Percentiles rank a stretch among this genome's conserved stretches.
These are phyloP conservation scores for Venturiaceae sp. DNA, from an alignment of 2,329 filamentous ascomycete genomes.

Conservation along the genomic window DNA sequence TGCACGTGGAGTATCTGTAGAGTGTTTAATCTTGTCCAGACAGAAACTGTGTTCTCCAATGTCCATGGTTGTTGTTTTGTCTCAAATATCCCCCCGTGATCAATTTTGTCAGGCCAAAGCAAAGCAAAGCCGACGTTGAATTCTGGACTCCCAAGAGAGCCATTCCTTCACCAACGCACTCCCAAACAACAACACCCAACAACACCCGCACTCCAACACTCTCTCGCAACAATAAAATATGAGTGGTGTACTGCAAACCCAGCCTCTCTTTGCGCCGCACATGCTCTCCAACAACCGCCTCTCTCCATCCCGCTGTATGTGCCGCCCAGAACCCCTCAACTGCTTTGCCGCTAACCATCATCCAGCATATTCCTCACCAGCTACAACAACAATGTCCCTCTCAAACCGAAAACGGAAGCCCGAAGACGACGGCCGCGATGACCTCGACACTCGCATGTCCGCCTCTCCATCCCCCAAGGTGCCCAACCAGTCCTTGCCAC, in stretches of 20 bases:
- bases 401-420: constrained; percentile 74
- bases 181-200: background rate
- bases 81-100: too few relatives aligned
- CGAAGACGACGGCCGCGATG: constrained; percentile 49
- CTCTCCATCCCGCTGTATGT: constrained; percentile 50
- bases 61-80: too few relatives aligned
- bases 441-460: constrained; percentile 75
- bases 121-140: too few relatives aligned
- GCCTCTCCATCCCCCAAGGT: constrained; percentile 76
- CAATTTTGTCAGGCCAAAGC: background rate
- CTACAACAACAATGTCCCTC: constrained; percentile 22
- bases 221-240: constrained; percentile 26
- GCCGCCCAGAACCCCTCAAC: constrained; percentile 10
- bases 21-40: background rate
- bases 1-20: background rate
- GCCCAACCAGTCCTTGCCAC: constrained; percentile 54
- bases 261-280: constrained; percentile 50
- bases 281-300: constrained; percentile 48
- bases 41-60: too few relatives aligned
- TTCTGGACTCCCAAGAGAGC: too few relatives aligned
- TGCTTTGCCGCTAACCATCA: constrained; percentile 3
- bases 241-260: constrained; percentile 50
- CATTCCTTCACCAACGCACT: background rate
- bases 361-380: constrained; percentile 20
- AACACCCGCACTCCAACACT: background rate